Base-by-base conservation (phyloP, 108 stramenopile genomes). In the Skeletonema tropicum region DNA sequence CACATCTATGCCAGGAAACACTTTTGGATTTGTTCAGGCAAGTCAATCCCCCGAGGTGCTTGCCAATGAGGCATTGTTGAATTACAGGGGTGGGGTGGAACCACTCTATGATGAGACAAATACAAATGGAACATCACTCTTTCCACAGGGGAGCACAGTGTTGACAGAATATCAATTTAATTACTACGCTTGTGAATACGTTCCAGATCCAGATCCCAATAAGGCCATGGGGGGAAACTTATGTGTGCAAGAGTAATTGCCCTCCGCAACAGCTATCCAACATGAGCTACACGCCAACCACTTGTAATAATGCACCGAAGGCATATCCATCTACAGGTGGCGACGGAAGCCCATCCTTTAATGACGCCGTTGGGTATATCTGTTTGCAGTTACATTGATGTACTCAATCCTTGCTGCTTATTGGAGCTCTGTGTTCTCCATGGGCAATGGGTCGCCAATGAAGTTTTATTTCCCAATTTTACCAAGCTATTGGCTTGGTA, bases 401-500 rank as follows among this genome's bases (percentile, higher is more conserved):
- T 89, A 89, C 48, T 63, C 66, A 25, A 12, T 86, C 30, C 36
- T 85, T 29, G 88, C 85, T 11, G 75, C 69, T 3, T 89, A 89
- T 64, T 69, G 72, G 33, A 55, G 66, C n/a, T 68, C 70, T 36
- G 83, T 89, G 3, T 68, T 84, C 35, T 73, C 80, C n/a, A 60
- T 73, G 67, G 79, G 70, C 5, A 89, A 89, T 74, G 88, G 88
- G 6, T 46, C 77, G n/a, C 70, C 80, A 9, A 66, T 78, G 58
- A 64, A 64, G 41, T 85, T 75, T 30, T 89, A 85, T 46, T 84
- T 79, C 57, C 60, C 65, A 13, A 57, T 89, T 3, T 64, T 76
- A 42, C 76, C 77, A 21, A 67, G 77, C 32, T 87, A 81, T 38
- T 87, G 86, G 86, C 29, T 64, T 17, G 58, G 68, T 23, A 13